Conservation (phyloP, 2,329 filamentous ascomycete species). For the Dactylellina leptospora region DNA sequence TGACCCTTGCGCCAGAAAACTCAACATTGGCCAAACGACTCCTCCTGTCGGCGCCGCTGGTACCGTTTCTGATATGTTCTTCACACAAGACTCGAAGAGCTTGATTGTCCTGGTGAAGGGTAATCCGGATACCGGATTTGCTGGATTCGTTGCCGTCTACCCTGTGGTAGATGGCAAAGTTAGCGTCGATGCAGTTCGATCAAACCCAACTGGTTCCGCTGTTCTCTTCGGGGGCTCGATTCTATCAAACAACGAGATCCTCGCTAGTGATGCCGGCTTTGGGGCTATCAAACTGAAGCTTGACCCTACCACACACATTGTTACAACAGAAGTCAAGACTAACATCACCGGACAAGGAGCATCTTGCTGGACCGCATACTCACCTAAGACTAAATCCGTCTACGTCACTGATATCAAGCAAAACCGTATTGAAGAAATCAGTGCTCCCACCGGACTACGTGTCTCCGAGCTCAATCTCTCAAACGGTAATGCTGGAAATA, state of each 20-base stretch:
- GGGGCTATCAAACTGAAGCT: conserved; percentile 66
- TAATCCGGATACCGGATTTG: conserved; percentile 63
- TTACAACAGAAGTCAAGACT: conserved; percentile 54
- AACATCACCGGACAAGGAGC: conserved; percentile 65
- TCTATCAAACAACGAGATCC: conserved; percentile 64
- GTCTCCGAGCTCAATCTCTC: conserved; percentile 62
- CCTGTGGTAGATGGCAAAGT: conserved; percentile 59
- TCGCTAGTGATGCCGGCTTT: conserved; percentile 69
- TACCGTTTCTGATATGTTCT: conserved; percentile 70
- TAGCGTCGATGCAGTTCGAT: conserved; percentile 55
- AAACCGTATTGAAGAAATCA: conserved; percentile 69
- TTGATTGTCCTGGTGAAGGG: conserved; percentile 71
- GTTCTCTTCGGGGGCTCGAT: conserved; percentile 67
- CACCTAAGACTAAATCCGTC: conserved; percentile 63
- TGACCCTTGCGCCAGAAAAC: conserved; percentile 63
- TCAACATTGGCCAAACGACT: conserved; percentile 67
- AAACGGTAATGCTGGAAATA: conserved; percentile 66
- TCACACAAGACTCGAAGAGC: conserved; percentile 66
- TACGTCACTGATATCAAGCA: conserved; percentile 69
- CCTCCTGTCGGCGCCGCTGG: conserved; percentile 69
- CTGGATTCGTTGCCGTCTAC: conserved; percentile 61
- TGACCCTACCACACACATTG: conserved; percentile 60
- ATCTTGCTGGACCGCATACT: conserved; percentile 69
- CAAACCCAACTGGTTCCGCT: conserved; percentile 63
- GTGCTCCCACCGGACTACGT: conserved; percentile 64